phyloP scores from a whole-genome alignment of 306 rosid species.

The Macrotyloma uniflorum region DNA sequence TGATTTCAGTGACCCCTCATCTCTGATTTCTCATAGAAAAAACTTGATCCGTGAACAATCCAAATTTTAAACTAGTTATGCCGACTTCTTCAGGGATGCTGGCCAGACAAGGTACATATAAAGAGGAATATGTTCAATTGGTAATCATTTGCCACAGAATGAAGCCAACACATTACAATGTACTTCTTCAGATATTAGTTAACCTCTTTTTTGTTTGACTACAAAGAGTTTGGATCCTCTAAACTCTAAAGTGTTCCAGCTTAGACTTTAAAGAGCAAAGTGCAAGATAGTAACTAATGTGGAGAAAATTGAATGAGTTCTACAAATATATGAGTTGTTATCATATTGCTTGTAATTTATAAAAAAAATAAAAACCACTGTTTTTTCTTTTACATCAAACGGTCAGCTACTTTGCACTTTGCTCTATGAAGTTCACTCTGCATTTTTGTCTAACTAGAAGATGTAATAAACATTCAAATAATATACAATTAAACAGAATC shows the following conservation, averaged over 20 bases:
- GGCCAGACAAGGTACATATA: not conserved
- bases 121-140: not conserved
- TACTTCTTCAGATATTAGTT: not conserved
- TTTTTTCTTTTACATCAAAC: not conserved
- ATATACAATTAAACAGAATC: slow-evolving; percentile 5
- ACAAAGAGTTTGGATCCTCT: not conserved
- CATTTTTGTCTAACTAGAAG: not conserved
- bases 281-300: not conserved
- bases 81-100: not conserved
- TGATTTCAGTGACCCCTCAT: not conserved
- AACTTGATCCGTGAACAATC: not conserved
- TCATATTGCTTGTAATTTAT: not conserved
- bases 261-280: not conserved
- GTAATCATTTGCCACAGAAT: not conserved
- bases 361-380: not conserved
- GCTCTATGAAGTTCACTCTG: not conserved
- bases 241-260: not conserved
- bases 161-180: not conserved
- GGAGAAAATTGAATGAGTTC: not conserved
- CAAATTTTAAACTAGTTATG: not conserved
- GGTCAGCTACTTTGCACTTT: not conserved
- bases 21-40: not conserved
- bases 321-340: not conserved
- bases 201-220: not conserved
- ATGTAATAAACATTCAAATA: slow-evolving; percentile 9